Evolutionary conservation across 2,329 filamentous ascomycete species (phyloP).

Genomic region (Cladophialophora chaetospira): DNA sequence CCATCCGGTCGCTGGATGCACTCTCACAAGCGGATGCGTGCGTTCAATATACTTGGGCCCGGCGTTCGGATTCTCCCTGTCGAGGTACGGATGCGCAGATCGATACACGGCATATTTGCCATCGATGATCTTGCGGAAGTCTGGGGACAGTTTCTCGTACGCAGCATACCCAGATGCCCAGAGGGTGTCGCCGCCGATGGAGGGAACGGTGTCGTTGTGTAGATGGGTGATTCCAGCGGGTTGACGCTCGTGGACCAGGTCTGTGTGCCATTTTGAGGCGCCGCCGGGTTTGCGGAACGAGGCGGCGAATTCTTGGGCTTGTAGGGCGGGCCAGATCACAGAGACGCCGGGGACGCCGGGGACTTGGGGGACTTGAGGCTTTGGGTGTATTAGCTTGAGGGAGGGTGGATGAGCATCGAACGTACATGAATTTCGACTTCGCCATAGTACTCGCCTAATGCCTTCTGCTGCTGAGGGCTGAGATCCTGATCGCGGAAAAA

Average conservation of each 20-base stretch:
- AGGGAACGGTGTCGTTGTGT: constrained; percentile 52
- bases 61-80: constrained; percentile 56
- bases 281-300: constrained; percentile 64
- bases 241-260: constrained; percentile 57
- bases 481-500: constrained; percentile 55
- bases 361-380: constrained; percentile 59
- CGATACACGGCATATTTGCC: constrained; percentile 41
- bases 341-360: constrained; percentile 52
- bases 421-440: constrained; percentile 52
- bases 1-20: constrained; percentile 46
- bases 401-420: constrained; percentile 16
- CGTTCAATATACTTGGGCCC: constrained; percentile 48
- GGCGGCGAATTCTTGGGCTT: constrained; percentile 60
- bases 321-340: constrained; percentile 59
- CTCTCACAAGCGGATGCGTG: constrained; percentile 55
- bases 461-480: constrained; percentile 42
- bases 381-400: constrained; percentile 57
- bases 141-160: constrained; percentile 57
- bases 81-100: constrained; percentile 52
- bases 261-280: constrained; percentile 58
- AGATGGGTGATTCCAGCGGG: constrained; percentile 59
- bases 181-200: constrained; percentile 51
- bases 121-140: constrained; percentile 36
- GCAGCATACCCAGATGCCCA: constrained; percentile 57
- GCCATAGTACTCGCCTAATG: constrained; percentile 37